These are phyloP conservation scores for Diversispora eburnea DNA, from an alignment of 192 early-diverging fungal genomes.

Conservation along the genomic window DNA sequence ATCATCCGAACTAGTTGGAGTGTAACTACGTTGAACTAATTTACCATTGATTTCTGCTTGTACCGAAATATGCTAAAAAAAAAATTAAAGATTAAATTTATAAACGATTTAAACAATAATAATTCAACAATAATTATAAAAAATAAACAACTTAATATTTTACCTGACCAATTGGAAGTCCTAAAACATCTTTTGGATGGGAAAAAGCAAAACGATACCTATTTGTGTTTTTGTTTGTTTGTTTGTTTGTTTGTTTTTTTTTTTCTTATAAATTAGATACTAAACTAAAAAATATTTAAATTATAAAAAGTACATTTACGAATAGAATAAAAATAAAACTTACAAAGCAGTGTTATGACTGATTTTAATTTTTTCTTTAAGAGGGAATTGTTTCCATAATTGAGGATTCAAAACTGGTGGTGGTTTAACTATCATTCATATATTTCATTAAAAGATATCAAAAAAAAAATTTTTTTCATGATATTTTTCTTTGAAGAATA, in stretches of 20 bases:
- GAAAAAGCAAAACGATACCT: slow-evolving; percentile 87
- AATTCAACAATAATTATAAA: not conserved
- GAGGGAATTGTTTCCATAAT: slow-evolving; percentile 72
- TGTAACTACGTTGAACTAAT: slow-evolving; percentile 83
- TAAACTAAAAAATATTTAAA: not conserved
- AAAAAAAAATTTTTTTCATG: no score
- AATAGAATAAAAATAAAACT: slow-evolving; percentile 27
- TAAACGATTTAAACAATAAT: not conserved
- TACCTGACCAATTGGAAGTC: slow-evolving; percentile 85
- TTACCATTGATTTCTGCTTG: slow-evolving; percentile 83
- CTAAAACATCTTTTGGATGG: slow-evolving; percentile 58
- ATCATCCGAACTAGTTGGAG: slow-evolving; percentile 81
- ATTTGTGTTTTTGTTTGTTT: not conserved
- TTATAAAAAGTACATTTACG: not conserved
- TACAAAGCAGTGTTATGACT: slow-evolving; percentile 86
- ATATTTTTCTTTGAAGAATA: not conserved
- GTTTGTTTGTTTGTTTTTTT: not conserved
- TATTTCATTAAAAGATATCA: not conserved
- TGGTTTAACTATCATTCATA: slow-evolving; percentile 23
- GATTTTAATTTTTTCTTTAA: slow-evolving; percentile 73
- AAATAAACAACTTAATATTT: slow-evolving; percentile 20
- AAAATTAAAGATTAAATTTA: not conserved
- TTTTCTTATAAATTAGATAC: no score
- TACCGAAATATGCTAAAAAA: slow-evolving; percentile 75
- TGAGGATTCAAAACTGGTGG: slow-evolving; percentile 62